Percentiles rank a stretch among this genome's conserved stretches.
Conservation (phyloP, 2,329 filamentous ascomycete species). For the Apiospora hydei region DNA sequence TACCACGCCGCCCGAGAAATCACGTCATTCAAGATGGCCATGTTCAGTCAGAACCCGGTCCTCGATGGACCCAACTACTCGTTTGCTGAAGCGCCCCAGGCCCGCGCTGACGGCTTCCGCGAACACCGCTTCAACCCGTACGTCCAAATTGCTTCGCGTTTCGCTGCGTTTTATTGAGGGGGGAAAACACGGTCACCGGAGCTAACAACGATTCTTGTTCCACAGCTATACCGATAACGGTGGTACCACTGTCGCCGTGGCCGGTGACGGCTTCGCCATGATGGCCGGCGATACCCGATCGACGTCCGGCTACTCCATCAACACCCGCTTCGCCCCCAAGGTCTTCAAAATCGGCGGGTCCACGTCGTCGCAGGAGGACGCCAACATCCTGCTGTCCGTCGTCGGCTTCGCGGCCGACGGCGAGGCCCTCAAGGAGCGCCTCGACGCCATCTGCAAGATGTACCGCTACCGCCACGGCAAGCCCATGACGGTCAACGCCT, state of each 20-base stretch:
- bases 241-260: conserved; percentile 93
- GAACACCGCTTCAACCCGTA: conserved; percentile 95
- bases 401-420: conserved; percentile 97
- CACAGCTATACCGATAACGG: conserved; percentile 95
- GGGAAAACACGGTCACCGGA: background rate
- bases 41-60: conserved; percentile 75
- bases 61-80: conserved; percentile 76
- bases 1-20: background rate
- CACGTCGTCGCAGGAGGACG: conserved; percentile 82
- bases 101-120: conserved; percentile 61
- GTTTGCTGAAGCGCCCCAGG: conserved; percentile 67
- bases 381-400: conserved; percentile 88
- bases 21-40: conserved; percentile 59
- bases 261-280: conserved; percentile 92
- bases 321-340: conserved; percentile 93
- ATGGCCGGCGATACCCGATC: conserved; percentile 96
- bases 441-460: conserved; percentile 97
- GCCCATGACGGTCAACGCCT: conserved; percentile 92
- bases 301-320: conserved; percentile 98
- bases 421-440: conserved; percentile 88
- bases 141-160: conserved; percentile 41
- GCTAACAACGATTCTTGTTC: conserved; percentile 27
- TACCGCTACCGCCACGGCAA: conserved; percentile 99
- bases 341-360: conserved; percentile 97
- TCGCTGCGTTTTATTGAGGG: background rate